Evolutionary conservation across 441 rosid species (phyloP).

Genomic region (Aquilaria agallochum): DNA sequence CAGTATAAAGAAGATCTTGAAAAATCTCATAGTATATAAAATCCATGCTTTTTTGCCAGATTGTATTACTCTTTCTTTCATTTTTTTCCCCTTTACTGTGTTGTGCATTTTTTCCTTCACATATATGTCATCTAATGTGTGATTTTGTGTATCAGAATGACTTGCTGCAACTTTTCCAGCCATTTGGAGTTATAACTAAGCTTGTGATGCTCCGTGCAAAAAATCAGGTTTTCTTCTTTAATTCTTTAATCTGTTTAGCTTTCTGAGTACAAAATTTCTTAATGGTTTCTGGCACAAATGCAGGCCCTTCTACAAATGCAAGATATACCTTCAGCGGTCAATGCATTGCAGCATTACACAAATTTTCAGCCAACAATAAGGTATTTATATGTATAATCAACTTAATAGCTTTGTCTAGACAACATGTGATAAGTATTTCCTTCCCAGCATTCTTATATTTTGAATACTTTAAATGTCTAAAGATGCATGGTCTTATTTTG

Average conservation of each 20-base stretch:
- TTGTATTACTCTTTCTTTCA: not conserved
- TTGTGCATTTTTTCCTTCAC: not conserved
- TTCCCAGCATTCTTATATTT: not conserved
- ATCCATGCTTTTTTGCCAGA: too few species aligned
- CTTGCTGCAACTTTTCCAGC: slow-evolving; percentile 96
- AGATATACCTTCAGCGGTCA: slow-evolving; percentile 85
- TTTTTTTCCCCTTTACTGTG: not conserved
- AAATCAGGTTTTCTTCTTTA: slow-evolving; percentile 67
- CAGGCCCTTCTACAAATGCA: slow-evolving; percentile 99
- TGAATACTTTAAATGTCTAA: not conserved
- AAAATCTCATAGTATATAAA: too few species aligned
- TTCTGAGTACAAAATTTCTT: slow-evolving; percentile 9
- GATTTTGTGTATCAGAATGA: slow-evolving; percentile 58
- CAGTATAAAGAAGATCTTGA: too few species aligned
- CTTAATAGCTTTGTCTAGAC: not conserved
- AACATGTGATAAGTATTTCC: not conserved
- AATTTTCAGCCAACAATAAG: slow-evolving; percentile 89
- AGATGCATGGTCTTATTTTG: not conserved
- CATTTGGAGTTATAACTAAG: slow-evolving; percentile 95
- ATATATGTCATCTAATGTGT: slow-evolving; percentile 12
- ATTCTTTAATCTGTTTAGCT: slow-evolving; percentile 6
- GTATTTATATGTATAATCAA: slow-evolving; percentile 26
- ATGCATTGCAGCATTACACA: slow-evolving; percentile 77
- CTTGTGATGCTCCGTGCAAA: slow-evolving; percentile 98
- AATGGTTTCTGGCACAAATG: slow-evolving; percentile 5